Evolutionary conservation across 2,329 filamentous ascomycete species (phyloP).

Genomic region (Boeremia exigua): DNA sequence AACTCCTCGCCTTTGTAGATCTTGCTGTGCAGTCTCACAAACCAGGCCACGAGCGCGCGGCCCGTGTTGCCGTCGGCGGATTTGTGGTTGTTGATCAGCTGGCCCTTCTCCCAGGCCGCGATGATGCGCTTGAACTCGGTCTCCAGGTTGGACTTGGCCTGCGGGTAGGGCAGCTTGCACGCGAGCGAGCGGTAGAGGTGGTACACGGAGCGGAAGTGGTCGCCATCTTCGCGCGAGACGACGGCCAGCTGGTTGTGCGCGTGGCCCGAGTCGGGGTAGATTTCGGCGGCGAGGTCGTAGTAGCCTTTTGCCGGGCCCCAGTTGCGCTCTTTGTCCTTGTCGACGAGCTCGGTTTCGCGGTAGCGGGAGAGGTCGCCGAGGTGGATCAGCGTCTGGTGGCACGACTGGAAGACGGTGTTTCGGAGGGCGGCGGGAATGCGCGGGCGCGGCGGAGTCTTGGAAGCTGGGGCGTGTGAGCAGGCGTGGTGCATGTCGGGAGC

Average conservation of each 20-base stretch:
- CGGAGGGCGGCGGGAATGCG: constrained; percentile 58
- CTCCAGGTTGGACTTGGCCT: constrained; percentile 77
- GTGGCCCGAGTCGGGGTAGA: constrained; percentile 79
- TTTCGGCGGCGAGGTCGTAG: constrained; percentile 79
- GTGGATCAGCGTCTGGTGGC: constrained; percentile 81
- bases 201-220: constrained; percentile 86
- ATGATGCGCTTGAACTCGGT: constrained; percentile 75
- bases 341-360: constrained; percentile 72
- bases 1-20: constrained; percentile 81
- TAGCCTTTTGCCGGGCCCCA: constrained; percentile 83
- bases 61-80: constrained; percentile 57
- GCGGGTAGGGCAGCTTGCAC: constrained; percentile 74
- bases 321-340: constrained; percentile 71
- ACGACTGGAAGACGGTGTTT: constrained; percentile 71
- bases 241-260: constrained; percentile 92
- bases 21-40: constrained; percentile 82
- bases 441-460: constrained; percentile 35
- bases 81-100: constrained; percentile 54
- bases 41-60: constrained; percentile 77
- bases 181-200: constrained; percentile 85
- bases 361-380: constrained; percentile 92
- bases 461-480: constrained; percentile 47
- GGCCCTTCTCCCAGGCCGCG: constrained; percentile 62
- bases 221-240: constrained; percentile 76
- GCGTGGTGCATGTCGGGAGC: not conserved